Evolutionary conservation across 345 rosid species (phyloP).

Genomic region (Pistacia atlantica): DNA sequence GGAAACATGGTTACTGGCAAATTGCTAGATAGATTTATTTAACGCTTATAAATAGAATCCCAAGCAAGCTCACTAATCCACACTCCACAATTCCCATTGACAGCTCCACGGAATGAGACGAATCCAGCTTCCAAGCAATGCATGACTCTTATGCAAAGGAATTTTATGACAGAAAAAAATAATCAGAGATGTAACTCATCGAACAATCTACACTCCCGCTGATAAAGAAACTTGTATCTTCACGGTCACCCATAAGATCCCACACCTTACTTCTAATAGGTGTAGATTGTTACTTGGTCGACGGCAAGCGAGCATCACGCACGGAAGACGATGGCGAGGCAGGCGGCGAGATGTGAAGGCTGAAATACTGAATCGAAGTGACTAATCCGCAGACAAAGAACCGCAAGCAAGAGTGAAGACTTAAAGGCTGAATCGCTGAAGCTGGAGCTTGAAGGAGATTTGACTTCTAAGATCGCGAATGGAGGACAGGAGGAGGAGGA

Average conservation of each 20-base stretch:
- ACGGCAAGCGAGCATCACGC: too few species aligned
- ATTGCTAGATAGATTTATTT: background rate
- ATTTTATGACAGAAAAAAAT: slow-evolving; percentile 15
- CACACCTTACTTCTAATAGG: slow-evolving; percentile 49
- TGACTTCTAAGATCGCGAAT: too few species aligned
- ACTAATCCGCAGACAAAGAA: too few species aligned
- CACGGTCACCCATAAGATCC: slow-evolving; percentile 97
- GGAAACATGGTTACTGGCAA: background rate
- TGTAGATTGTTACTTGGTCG: too few species aligned
- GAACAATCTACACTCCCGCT: slow-evolving; percentile 96
- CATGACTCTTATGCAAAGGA: slow-evolving; percentile 1
- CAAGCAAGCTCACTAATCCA: background rate
- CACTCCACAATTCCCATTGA: background rate
- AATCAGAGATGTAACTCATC: slow-evolving; percentile 41
- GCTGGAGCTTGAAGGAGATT: too few species aligned
- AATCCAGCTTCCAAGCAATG: slow-evolving; percentile 11
- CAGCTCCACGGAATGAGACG: background rate
- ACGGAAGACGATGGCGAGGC: too few species aligned
- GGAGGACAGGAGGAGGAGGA: too few species aligned
- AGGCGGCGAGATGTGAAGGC: too few species aligned
- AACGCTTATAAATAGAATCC: background rate
- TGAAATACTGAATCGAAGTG: too few species aligned
- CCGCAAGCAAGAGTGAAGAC: too few species aligned
- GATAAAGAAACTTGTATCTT: slow-evolving; percentile 98
- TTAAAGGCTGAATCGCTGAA: too few species aligned